Evolutionary conservation across 352 stramenopile genomes (phyloP).

Genomic region (Phytophthora capsici): DNA sequence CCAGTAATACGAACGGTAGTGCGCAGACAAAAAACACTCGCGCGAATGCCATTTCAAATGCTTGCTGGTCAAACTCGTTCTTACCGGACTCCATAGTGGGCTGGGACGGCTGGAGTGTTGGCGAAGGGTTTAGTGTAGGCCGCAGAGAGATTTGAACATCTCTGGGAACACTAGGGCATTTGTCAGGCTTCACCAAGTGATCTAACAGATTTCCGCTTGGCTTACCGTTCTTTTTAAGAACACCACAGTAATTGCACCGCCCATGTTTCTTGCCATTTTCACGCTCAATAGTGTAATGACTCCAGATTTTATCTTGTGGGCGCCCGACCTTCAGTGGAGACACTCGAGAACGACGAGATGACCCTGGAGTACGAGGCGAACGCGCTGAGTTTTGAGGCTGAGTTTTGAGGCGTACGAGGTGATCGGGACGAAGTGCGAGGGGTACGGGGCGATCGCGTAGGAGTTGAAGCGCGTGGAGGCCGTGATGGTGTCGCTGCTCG

Average conservation of each 20-base stretch:
- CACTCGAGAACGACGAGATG: not conserved
- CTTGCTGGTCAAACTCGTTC: not conserved
- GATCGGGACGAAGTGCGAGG: not conserved
- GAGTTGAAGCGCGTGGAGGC: not conserved
- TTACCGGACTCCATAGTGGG: not conserved
- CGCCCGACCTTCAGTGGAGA: not conserved
- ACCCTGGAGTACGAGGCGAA: not conserved
- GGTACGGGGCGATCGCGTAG: not conserved
- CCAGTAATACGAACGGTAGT: conserved; percentile 4
- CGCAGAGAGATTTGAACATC: conserved; percentile 4
- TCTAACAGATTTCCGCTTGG: conserved; percentile 10
- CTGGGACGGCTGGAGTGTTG: too few species aligned
- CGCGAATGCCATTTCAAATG: conserved; percentile 8
- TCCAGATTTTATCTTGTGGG: not conserved
- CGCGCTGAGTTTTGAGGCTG: too few species aligned
- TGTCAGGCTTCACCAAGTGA: conserved; percentile 2
- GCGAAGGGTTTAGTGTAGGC: not conserved
- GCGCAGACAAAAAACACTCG: conserved; percentile 12
- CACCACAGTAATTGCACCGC: conserved; percentile 4
- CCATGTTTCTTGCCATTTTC: conserved; percentile 16
- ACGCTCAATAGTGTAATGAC: conserved; percentile 5
- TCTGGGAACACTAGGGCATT: conserved; percentile 8
- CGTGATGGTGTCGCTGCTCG: not conserved
- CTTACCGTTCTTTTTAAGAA: conserved; percentile 8
- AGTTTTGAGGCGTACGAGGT: too few species aligned